A percentile compares a stretch with the other conserved stretches of the same genome.
phyloP scores from a whole-genome alignment of 2,329 filamentous ascomycete genomes.

The Botrytis paeoniae region DNA sequence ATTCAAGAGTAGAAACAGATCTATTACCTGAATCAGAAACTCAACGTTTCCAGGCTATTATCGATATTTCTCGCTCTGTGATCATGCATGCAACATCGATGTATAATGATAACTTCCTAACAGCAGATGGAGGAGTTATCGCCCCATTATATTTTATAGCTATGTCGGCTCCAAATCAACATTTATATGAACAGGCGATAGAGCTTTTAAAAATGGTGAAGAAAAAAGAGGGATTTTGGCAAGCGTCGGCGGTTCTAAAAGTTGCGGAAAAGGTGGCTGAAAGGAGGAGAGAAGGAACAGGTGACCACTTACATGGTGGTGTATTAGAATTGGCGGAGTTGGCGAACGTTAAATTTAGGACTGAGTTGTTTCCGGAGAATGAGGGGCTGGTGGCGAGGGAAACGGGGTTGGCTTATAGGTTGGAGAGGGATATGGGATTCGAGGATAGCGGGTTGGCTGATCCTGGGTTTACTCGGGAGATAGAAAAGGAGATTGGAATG shows the following conservation, averaged over 20 bases:
- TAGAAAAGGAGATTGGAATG: neutral
- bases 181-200: conserved; percentile 23
- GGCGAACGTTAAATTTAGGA: neutral
- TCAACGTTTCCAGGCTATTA: conserved; percentile 10
- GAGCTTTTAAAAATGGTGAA: conserved; percentile 21
- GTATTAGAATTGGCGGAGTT: neutral
- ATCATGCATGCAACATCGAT: conserved; percentile 5
- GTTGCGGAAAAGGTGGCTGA: conserved; percentile 23
- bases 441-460: neutral
- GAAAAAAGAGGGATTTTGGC: conserved; percentile 26
- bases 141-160: conserved; percentile 26
- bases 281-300: neutral
- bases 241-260: conserved; percentile 17
- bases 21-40: neutral
- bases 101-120: neutral
- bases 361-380: neutral
- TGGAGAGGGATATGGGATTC: neutral
- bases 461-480: neutral
- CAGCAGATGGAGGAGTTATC: conserved; percentile 25
- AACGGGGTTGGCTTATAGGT: neutral
- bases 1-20: neutral
- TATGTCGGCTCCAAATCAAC: conserved; percentile 17
- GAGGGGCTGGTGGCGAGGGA: neutral
- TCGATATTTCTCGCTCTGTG: conserved; percentile 18
- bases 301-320: neutral